A percentile compares a stretch with the other conserved stretches of the same genome.
phyloP scores from a whole-genome alignment of 2,329 filamentous ascomycete genomes.

The Cladophialophora immunda region DNA sequence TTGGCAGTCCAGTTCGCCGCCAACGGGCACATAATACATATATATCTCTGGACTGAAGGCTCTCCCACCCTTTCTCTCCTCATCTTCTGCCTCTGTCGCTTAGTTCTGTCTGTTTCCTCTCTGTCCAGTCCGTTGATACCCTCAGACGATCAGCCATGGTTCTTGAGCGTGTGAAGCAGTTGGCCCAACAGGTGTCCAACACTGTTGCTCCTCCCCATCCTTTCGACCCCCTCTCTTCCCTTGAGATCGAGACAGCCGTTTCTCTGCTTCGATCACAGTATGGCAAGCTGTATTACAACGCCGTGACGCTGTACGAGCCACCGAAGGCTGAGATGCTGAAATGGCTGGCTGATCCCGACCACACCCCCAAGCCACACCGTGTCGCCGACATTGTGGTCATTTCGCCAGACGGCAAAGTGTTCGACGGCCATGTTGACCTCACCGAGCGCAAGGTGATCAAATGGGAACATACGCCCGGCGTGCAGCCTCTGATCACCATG shows the following conservation, averaged over 20 bases:
- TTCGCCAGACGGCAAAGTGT: conserved; percentile 78
- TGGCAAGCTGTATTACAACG: conserved; percentile 81
- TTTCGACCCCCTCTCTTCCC: conserved; percentile 76
- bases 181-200: conserved; percentile 69
- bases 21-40: conserved; percentile 12
- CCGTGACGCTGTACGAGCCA: conserved; percentile 83
- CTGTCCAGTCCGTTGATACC: conserved; percentile 7
- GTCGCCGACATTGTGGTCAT: conserved; percentile 86
- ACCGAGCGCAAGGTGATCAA: conserved; percentile 70
- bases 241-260: conserved; percentile 78
- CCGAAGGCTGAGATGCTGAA: conserved; percentile 83
- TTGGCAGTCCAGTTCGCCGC: not conserved
- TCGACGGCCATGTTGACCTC: conserved; percentile 82
- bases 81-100: conserved; percentile 4
- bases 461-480: conserved; percentile 78
- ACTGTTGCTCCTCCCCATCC: conserved; percentile 69
- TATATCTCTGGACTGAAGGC: conserved; percentile 16
- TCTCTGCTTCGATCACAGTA: conserved; percentile 74
- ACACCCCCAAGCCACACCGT: conserved; percentile 69
- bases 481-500: conserved; percentile 91
- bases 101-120: not conserved
- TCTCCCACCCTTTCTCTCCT: conserved; percentile 13
- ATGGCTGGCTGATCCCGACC: conserved; percentile 75
- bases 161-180: conserved; percentile 70
- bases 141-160: conserved; percentile 56